Conservation (phyloP, 2,329 filamentous ascomycete genomes). For the Penicillium sp. region DNA sequence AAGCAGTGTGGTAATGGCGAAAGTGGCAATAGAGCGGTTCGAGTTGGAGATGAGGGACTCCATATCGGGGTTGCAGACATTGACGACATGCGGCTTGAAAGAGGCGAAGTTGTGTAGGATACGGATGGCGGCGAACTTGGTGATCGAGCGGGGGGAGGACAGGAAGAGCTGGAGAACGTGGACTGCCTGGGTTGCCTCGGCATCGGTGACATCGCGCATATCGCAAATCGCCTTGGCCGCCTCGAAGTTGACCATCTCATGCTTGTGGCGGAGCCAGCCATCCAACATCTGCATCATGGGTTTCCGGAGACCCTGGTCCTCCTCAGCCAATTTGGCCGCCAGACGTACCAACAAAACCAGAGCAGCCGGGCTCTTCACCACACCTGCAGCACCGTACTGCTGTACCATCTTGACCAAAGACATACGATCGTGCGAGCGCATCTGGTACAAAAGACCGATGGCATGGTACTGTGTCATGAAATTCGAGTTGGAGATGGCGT, state of each 20-base stretch:
- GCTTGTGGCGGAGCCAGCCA: conserved; percentile 96
- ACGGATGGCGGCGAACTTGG: conserved; percentile 94
- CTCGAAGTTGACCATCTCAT: conserved; percentile 99
- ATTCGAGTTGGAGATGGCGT: conserved; percentile 74
- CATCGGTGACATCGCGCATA: conserved; percentile 87
- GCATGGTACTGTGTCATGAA: conserved; percentile 99
- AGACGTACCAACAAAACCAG: conserved; percentile 89
- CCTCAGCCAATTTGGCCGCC: conserved; percentile 89
- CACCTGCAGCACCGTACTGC: conserved; percentile 87
- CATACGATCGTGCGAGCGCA: conserved; percentile 97
- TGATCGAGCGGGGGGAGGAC: conserved; percentile 89
- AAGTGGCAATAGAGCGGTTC: conserved; percentile 96
- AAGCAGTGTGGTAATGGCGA: conserved; percentile 94
- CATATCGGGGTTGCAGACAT: conserved; percentile 94
- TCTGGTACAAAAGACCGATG: conserved; percentile 94
- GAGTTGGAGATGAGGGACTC: conserved; percentile 94
- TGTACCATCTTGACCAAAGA: conserved; percentile 99
- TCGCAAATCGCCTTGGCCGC: conserved; percentile 97
- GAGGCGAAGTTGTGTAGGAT: conserved; percentile 95
- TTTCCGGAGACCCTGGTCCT: conserved; percentile 82
- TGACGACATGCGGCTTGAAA: conserved; percentile 90
- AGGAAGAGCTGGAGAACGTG: conserved; percentile 96
- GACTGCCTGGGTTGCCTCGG: conserved; percentile 85
- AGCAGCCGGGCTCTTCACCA: conserved; percentile 91
- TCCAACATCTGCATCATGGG: conserved; percentile 97